These are phyloP conservation scores for Phytophthora constricta DNA, from an alignment of 352 stramenopile genomes.

Conservation along the genomic window DNA sequence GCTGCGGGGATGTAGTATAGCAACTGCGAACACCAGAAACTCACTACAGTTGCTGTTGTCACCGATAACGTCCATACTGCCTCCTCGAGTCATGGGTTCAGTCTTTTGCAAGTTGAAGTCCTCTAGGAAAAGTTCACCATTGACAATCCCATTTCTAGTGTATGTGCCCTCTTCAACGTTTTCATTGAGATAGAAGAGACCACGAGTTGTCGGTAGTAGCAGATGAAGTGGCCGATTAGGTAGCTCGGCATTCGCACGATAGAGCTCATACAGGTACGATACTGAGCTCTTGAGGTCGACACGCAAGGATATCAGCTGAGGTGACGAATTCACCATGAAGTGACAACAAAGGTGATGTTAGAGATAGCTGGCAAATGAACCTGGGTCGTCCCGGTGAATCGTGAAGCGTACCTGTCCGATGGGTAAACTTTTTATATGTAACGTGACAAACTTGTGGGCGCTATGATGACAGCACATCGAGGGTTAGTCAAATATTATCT, in stretches of 20 bases:
- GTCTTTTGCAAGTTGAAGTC: constrained; percentile 67
- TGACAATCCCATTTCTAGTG: constrained; percentile 64
- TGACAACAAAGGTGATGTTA: constrained; percentile 11
- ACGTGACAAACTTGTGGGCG: constrained; percentile 57
- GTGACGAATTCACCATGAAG: neutral
- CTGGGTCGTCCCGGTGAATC: neutral
- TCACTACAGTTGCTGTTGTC: constrained; percentile 27
- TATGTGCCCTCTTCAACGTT: constrained; percentile 66
- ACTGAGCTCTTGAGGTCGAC: constrained; percentile 61
- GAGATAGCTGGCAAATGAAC: neutral
- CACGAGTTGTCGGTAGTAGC: constrained; percentile 65
- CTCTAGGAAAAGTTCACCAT: constrained; percentile 67
- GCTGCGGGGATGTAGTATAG: constrained; percentile 58
- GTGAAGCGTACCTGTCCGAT: constrained; percentile 59
- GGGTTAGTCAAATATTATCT: neutral
- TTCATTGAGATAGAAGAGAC: constrained; percentile 79
- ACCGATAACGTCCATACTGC: constrained; percentile 2
- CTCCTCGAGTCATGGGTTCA: neutral
- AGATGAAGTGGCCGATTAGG: constrained; percentile 71
- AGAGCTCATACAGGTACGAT: constrained; percentile 81
- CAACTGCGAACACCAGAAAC: constrained; percentile 77
- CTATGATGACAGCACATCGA: constrained; percentile 29
- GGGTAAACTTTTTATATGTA: constrained; percentile 84
- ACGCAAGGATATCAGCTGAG: constrained; percentile 62
- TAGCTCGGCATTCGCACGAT: constrained; percentile 62